Base-by-base conservation (phyloP, 2,329 filamentous ascomycete genomes). In the Clonostachys solani region DNA sequence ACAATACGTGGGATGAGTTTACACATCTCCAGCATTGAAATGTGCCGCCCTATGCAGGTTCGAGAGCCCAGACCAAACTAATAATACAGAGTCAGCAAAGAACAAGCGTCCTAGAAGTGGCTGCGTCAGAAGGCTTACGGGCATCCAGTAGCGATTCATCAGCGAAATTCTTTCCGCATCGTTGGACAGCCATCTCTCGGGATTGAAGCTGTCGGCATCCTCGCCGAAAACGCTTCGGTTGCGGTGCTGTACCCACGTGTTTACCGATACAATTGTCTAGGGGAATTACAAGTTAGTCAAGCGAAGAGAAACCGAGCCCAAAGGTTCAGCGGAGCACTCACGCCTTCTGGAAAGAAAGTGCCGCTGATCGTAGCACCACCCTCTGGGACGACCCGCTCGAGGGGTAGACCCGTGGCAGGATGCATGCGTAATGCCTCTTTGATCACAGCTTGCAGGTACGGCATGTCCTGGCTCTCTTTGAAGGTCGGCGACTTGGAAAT, bases 371-470 rank as follows among this genome's bases (percentile, higher is more conserved):
- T 63, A 0, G 63, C 61, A 1, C 77, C 77, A 0, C 63, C 68
- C 3, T 63, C 47, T 0, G 75, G 73, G 0, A 78, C 74, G 1
- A 69, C 62, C 5, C 77, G 66, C 55, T 72, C 72, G n/a, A 80
- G 58, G 4, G 74, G 70, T 12, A 79, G 57, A 5, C 73, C 75
- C 0, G 69, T 68, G 0, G 74, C 70, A 2, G 76, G 67, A 44
- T 77, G 72, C 17, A 81, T 59, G 13, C 78, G 69, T 16, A 80
- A 57, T 0, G 72, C 71, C 54, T 81, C 77, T 45, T 78, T 77
- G 37, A 81, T 71, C 4, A 73, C 68, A 1, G 75, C 76, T 49
- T 80, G 70, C 15, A 80, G 63, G 50, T 80, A 82, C 0, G 73
- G 74, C 55, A 76, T 58, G 42, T 58, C 62, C 15, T 64, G 68